These are phyloP conservation scores for Podospora comata DNA, from an alignment of 495 filamentous ascomycete species.

Conservation along the genomic window DNA sequence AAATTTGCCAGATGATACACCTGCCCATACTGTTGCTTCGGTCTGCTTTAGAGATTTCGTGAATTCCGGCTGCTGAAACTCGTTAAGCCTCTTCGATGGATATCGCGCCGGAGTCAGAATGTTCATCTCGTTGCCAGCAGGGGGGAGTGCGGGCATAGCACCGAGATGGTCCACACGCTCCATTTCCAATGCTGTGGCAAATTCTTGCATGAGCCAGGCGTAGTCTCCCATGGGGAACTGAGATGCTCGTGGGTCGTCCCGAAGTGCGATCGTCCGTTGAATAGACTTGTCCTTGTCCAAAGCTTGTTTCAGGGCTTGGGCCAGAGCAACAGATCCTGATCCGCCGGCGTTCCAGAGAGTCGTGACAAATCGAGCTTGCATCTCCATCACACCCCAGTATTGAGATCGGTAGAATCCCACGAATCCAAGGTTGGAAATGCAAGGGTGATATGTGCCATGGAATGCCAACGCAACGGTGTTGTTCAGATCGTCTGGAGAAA, in stretches of 20 bases:
- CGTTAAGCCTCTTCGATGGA: constrained; percentile 20
- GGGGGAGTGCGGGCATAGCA: constrained; percentile 29
- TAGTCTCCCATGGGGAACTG: constrained; percentile 86
- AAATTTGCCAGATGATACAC: constrained; percentile 42
- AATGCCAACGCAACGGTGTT: constrained; percentile 68
- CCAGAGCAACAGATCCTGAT: constrained; percentile 21
- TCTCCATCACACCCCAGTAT: constrained; percentile 84
- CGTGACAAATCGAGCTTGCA: constrained; percentile 70
- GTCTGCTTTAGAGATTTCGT: constrained; percentile 32
- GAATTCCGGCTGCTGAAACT: constrained; percentile 25
- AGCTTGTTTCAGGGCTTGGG: constrained; percentile 27
- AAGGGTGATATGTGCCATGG: constrained; percentile 58
- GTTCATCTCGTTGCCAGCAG: constrained; percentile 33
- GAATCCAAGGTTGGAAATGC: constrained; percentile 66
- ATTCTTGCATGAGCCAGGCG: constrained; percentile 70
- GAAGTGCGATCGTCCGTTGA: constrained; percentile 41
- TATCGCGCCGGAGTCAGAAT: constrained; percentile 48
- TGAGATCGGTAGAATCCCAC: constrained; percentile 84
- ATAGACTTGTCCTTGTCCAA: constrained; percentile 44
- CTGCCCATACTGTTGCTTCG: constrained; percentile 33
- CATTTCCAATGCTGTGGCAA: constrained; percentile 54
- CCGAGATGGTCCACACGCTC: constrained; percentile 24
- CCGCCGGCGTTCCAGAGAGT: constrained; percentile 40
- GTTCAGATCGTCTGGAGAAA: constrained; percentile 52
- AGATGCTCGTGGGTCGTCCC: constrained; percentile 44